phyloP scores from a whole-genome alignment of 2,329 filamentous ascomycete species.

The Nemania abortiva region DNA sequence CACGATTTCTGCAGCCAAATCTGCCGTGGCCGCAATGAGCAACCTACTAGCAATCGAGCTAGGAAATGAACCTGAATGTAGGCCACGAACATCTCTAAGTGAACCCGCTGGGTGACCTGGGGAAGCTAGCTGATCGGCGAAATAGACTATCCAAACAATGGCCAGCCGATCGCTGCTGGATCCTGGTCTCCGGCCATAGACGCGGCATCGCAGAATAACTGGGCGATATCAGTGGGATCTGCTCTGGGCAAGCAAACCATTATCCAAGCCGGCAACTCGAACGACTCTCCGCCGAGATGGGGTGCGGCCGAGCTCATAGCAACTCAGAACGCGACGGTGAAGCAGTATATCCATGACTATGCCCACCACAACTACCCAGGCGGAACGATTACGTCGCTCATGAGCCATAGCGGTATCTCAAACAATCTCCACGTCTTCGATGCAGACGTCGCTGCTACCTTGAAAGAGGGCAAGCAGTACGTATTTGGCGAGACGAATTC shows the following conservation, averaged over 20 bases:
- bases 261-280: conserved; percentile 58
- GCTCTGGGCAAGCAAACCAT: conserved; percentile 52
- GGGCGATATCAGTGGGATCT: conserved; percentile 54
- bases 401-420: conserved; percentile 59
- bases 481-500: conserved; percentile 65
- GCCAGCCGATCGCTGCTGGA: conserved; percentile 55
- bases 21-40: conserved; percentile 57
- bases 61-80: conserved; percentile 68
- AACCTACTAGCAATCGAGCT: conserved; percentile 68
- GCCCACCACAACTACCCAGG: conserved; percentile 64
- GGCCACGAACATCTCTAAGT: not conserved
- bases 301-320: conserved; percentile 56
- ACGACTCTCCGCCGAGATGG: conserved; percentile 54
- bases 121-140: conserved; percentile 20
- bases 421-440: conserved; percentile 56
- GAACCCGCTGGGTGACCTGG: not conserved
- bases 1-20: conserved; percentile 63
- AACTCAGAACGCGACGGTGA: conserved; percentile 53
- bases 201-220: conserved; percentile 56
- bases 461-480: conserved; percentile 57
- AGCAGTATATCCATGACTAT: conserved; percentile 57
- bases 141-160: conserved; percentile 53
- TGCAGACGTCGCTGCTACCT: conserved; percentile 56
- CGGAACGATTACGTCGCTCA: conserved; percentile 56
- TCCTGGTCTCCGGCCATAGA: conserved; percentile 55